Evolutionary conservation across 495 filamentous ascomycete species (phyloP), one percentile per base, ranked within the genome.

Genomic region (Clohesyomyces aquaticus): DNA sequence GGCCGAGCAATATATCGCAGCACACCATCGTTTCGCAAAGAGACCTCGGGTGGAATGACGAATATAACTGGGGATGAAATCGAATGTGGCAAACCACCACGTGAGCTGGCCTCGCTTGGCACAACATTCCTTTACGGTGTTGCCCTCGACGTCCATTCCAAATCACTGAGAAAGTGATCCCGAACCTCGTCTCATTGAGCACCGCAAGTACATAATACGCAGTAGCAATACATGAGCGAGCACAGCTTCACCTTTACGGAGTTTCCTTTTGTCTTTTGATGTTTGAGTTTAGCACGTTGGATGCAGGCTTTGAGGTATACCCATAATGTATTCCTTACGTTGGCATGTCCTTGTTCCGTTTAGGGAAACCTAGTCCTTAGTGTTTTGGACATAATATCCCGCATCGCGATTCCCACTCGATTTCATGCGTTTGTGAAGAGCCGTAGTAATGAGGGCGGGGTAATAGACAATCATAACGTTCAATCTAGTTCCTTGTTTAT

Each of bases 141-240:
- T 53, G 11, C 16, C 43, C 11, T 29, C 14, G 11, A 59, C 16
- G 16, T 14, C 29, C 23, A n/a, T n/a, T 19, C 42, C 38, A 61
- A 49, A 56, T 65, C 63, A 66, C 63, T 66, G 63, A 61, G 55
- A 66, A 66, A 66, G 63, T 66, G 63, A 66, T 61, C 50, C 63
- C 63, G 63, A 66, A 49, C 63, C 63, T 66, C 63, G 62, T 18
- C 43, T 64, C 61, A 55, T 54, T 38, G 22, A 10, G 23, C 3
- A 38, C 12, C 6, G 10, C 16, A 27, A 4, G n/a, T 27, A 22
- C 19, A 14, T 35, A 27, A 21, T 18, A 42, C 29, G 25, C 28
- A 47, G 38, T 26, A 25, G 32, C 32, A 23, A 41, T 22, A 11
- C 29, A 26, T 66, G 63, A 51, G 28, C 57, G 63, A 61, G 63